These are phyloP conservation scores for Pythium vanterpoolii DNA, from an alignment of 352 stramenopile species.

Conservation along the genomic window DNA sequence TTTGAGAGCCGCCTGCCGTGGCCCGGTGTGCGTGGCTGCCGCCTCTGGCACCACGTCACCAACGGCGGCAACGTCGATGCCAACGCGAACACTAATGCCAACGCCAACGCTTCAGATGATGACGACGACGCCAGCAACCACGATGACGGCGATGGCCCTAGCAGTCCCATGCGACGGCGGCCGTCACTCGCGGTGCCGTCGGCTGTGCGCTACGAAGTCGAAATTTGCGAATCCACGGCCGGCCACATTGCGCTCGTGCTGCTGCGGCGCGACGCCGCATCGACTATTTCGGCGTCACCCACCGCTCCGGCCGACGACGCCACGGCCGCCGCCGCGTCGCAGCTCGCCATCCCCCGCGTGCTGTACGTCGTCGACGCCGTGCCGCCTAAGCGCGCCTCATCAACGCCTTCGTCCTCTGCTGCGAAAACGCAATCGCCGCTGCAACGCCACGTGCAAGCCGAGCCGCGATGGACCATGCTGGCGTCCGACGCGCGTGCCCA, in stretches of 20 bases:
- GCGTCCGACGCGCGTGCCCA: constrained; percentile 21
- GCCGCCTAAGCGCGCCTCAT: constrained; percentile 34
- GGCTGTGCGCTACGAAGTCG: constrained; percentile 37
- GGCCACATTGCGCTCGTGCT: constrained; percentile 63
- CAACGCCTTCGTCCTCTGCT: neutral
- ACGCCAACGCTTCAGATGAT: neutral
- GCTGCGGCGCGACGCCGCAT: constrained; percentile 19
- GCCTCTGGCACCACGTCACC: constrained; percentile 27
- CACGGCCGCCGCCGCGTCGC: constrained; percentile 5
- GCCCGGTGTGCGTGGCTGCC: constrained; percentile 43
- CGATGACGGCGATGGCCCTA: neutral
- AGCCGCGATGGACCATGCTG: constrained; percentile 32
- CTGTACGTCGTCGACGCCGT: constrained; percentile 78
- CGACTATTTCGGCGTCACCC: neutral
- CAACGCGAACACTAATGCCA: neutral
- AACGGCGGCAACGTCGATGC: neutral
- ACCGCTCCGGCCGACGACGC: neutral
- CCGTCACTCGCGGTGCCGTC: constrained; percentile 3
- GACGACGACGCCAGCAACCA: neutral
- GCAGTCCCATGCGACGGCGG: too few species aligned
- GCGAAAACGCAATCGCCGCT: constrained; percentile 8
- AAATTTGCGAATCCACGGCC: constrained; percentile 48
- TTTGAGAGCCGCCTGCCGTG: constrained; percentile 39
- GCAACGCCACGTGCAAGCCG: neutral
- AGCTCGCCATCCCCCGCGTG: constrained; percentile 35